Evolutionary conservation across 768 basidiomycete genomes (phyloP).

Genomic region (Mycena sanguinolenta): DNA sequence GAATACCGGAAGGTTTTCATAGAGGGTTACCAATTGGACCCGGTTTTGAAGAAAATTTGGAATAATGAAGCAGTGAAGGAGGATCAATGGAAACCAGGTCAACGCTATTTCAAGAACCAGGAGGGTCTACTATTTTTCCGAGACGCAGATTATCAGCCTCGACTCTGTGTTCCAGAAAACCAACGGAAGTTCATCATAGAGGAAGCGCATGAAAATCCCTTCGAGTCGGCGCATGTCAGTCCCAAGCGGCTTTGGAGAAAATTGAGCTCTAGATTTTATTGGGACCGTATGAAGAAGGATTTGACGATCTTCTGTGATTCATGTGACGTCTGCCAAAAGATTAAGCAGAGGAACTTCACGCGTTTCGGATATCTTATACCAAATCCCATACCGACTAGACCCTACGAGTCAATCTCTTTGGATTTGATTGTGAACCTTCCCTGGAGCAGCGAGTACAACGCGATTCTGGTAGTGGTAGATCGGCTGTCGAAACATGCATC

Average conservation of each 20-base stretch:
- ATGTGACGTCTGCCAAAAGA: constrained; percentile 3
- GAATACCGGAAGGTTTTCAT: neutral
- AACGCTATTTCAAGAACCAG: constrained; percentile 26
- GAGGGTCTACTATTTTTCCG: constrained; percentile 30
- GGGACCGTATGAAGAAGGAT: neutral
- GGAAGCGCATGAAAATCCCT: constrained; percentile 18
- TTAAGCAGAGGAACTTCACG: neutral
- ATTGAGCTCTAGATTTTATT: neutral
- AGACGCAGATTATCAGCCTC: constrained; percentile 29
- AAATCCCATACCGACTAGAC: constrained; percentile 38
- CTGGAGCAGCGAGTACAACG: constrained; percentile 25
- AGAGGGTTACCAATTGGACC: neutral
- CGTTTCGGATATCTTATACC: constrained; percentile 36
- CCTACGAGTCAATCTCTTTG: constrained; percentile 40
- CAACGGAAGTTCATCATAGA: neutral
- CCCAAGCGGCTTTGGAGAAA: neutral
- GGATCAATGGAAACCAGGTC: constrained; percentile 13
- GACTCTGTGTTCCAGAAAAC: constrained; percentile 28
- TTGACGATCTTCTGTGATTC: neutral
- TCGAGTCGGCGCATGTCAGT: constrained; percentile 17
- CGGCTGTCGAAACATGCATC: constrained; percentile 20
- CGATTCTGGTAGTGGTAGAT: constrained; percentile 16
- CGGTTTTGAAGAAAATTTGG: neutral
- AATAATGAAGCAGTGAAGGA: neutral
- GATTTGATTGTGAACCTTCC: constrained; percentile 46